Conservation (phyloP, 2,329 filamentous ascomycete genomes). For the Diatrype stigma region DNA sequence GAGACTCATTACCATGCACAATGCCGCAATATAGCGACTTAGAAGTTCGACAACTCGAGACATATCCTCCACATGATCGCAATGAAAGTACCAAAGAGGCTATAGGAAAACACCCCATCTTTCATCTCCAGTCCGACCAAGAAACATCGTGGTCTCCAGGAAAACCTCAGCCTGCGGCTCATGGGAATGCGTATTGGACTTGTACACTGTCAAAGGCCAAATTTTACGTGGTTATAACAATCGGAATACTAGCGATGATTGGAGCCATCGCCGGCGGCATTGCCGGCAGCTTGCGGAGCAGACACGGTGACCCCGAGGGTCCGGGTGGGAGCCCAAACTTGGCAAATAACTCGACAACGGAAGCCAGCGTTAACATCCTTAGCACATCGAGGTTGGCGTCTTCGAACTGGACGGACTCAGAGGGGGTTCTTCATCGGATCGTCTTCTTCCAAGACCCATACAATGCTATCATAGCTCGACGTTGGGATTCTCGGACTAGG, state of each 20-base stretch:
- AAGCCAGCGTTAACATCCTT: slow-evolving; percentile 9
- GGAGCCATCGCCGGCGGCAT: slow-evolving; percentile 17
- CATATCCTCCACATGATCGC: neutral
- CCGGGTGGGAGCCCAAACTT: neutral
- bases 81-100: neutral
- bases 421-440: slow-evolving; percentile 12
- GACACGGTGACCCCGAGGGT: neutral
- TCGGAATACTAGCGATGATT: slow-evolving; percentile 8
- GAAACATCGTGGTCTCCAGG: no score
- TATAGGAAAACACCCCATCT: neutral
- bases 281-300: slow-evolving; percentile 11
- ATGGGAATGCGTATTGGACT: neutral
- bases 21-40: neutral
- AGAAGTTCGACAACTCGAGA: neutral
- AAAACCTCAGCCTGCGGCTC: no score
- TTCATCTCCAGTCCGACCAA: neutral
- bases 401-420: slow-evolving; percentile 22
- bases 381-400: slow-evolving; percentile 16
- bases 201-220: slow-evolving; percentile 9
- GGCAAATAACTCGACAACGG: neutral
- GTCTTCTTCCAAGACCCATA: slow-evolving; percentile 24
- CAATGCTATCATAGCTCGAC: slow-evolving; percentile 17
- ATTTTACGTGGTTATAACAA: slow-evolving; percentile 11
- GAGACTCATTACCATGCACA: no score
- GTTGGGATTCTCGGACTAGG: slow-evolving; percentile 21